These are phyloP conservation scores for Lentinula detonsa DNA, from an alignment of 768 basidiomycete genomes.

Conservation along the genomic window DNA sequence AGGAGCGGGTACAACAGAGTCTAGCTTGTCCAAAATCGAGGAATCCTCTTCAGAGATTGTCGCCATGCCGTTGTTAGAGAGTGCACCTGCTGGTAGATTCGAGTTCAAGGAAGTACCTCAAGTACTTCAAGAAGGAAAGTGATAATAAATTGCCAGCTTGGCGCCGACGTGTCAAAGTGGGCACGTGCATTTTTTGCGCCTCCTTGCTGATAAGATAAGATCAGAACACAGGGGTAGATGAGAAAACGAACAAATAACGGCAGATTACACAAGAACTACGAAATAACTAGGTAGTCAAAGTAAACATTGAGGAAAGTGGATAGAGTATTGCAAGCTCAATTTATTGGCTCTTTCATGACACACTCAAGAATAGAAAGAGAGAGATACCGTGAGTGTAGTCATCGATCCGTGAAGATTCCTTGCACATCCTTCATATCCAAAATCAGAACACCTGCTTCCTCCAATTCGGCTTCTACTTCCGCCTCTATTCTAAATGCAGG, in stretches of 20 bases:
- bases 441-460: constrained; percentile 60
- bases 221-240: neutral
- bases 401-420: constrained; percentile 54
- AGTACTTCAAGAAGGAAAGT: neutral
- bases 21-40: constrained; percentile 56
- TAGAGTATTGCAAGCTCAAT: no score
- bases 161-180: constrained; percentile 2
- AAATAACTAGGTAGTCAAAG: no score
- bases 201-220: neutral
- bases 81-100: neutral
- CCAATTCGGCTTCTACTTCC: constrained; percentile 61
- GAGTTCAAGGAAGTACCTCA: no score
- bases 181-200: neutral
- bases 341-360: no score
- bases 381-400: neutral
- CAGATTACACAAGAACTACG: no score
- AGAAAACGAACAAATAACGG: neutral
- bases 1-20: constrained; percentile 55
- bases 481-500: constrained; percentile 44
- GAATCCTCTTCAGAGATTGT: constrained; percentile 18
- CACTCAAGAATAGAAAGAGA: no score
- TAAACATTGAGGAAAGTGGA: no score
- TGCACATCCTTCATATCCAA: constrained; percentile 63
- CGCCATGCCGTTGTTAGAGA: neutral
- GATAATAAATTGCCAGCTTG: neutral